A percentile compares a stretch with the other conserved stretches of the same genome.
phyloP scores from a whole-genome alignment of 192 early-diverging fungal species.

The Coemansia aciculifera region DNA sequence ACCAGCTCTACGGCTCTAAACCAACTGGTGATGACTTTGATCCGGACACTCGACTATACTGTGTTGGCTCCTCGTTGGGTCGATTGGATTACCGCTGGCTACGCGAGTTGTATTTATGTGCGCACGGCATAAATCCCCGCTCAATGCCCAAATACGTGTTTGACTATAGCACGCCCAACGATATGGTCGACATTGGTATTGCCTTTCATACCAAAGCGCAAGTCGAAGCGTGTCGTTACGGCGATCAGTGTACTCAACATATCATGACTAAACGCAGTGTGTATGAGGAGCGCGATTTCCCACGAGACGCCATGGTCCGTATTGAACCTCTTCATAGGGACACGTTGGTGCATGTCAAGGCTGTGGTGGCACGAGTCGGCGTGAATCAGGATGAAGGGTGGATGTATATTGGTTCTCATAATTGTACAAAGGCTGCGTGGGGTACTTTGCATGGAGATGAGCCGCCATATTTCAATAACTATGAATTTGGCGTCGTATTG shows the following conservation, averaged over 20 bases:
- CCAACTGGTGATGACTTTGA: too few relatives aligned
- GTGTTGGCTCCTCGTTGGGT: too few relatives aligned
- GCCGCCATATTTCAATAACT: conserved; percentile 36
- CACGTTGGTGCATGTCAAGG: conserved; percentile 41
- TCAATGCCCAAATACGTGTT: not conserved
- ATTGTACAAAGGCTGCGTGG: conserved; percentile 43
- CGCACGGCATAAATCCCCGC: too few relatives aligned
- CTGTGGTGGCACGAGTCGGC: conserved; percentile 9
- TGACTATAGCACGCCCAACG: conserved; percentile 5
- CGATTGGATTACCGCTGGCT: too few relatives aligned
- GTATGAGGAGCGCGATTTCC: conserved; percentile 15
- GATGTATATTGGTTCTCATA: conserved; percentile 44
- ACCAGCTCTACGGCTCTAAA: too few relatives aligned
- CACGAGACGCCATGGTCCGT: not conserved
- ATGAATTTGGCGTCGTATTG: conserved; percentile 24
- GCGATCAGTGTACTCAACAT: not conserved
- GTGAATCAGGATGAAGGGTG: conserved; percentile 21
- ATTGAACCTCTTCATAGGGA: not conserved
- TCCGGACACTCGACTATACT: too few relatives aligned
- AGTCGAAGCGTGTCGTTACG: conserved; percentile 8
- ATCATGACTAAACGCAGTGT: conserved; percentile 7
- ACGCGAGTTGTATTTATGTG: too few relatives aligned
- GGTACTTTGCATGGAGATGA: conserved; percentile 5
- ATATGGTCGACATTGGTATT: conserved; percentile 27
- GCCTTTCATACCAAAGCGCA: conserved; percentile 35